These are phyloP conservation scores for Camelina laxa DNA, from an alignment of 345 rosid species.

Conservation along the genomic window DNA sequence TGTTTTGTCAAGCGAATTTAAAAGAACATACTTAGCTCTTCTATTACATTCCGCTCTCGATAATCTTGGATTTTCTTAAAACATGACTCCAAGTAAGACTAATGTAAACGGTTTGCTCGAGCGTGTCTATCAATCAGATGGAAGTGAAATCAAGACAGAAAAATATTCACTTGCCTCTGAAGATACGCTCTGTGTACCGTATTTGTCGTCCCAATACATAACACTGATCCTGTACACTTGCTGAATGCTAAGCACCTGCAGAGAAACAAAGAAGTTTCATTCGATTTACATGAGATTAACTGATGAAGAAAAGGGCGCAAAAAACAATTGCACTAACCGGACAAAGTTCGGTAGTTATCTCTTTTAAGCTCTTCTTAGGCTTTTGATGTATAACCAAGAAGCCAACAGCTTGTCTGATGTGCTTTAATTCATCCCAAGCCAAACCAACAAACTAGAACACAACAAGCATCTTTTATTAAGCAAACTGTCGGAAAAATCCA, in stretches of 20 bases:
- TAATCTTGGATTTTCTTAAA: neutral
- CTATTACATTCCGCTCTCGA: neutral
- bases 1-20: constrained; percentile 12
- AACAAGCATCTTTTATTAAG: constrained; percentile 29
- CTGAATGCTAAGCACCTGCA: constrained; percentile 91
- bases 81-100: constrained; percentile 1
- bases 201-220: constrained; percentile 98
- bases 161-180: constrained; percentile 67
- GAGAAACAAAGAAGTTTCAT: constrained; percentile 28
- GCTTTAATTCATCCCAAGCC: constrained; percentile 92
- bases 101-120: neutral
- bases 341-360: constrained; percentile 93
- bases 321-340: constrained; percentile 54
- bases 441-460: constrained; percentile 75
- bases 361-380: constrained; percentile 86
- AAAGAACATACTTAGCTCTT: constrained; percentile 3
- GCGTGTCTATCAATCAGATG: neutral
- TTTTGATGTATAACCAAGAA: constrained; percentile 99
- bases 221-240: constrained; percentile 93
- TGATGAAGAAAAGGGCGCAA: neutral
- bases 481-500: constrained; percentile 19
- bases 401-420: constrained; percentile 98
- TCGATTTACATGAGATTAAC: neutral
- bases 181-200: constrained; percentile 90
- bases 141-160: neutral